Conservation (phyloP, 2,329 filamentous ascomycete species). For the Aspergillus quadrilineatus region DNA sequence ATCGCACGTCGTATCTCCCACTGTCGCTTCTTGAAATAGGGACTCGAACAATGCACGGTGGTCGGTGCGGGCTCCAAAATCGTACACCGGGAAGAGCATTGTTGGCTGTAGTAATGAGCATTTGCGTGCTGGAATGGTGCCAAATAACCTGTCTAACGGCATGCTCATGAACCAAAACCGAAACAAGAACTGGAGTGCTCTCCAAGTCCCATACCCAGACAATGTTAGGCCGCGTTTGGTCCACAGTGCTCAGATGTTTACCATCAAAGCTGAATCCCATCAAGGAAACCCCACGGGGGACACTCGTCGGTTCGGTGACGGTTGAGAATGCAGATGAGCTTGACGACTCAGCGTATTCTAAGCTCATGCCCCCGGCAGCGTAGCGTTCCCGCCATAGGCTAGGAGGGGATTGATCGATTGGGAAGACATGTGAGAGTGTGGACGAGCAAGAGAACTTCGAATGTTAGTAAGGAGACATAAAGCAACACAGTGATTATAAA, state of each 20-base stretch:
- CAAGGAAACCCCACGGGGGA: conserved; percentile 37
- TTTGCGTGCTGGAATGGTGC: conserved; percentile 37
- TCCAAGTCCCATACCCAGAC: conserved; percentile 48
- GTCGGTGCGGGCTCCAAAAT: conserved; percentile 32
- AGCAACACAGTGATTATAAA: neutral
- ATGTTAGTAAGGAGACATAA: conserved; percentile 10
- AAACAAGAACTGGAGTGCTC: conserved; percentile 27
- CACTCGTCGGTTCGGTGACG: conserved; percentile 29
- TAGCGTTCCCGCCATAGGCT: conserved; percentile 38
- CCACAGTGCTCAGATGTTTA: conserved; percentile 38
- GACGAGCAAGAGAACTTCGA: conserved; percentile 34
- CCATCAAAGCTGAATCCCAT: conserved; percentile 43
- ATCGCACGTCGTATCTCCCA: conserved; percentile 37
- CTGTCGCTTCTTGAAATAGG: conserved; percentile 34
- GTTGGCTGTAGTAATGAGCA: conserved; percentile 42
- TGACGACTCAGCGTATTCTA: conserved; percentile 40
- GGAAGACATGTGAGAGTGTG: conserved; percentile 36
- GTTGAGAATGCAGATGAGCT: conserved; percentile 37
- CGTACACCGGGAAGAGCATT: conserved; percentile 33
- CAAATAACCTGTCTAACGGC: conserved; percentile 42
- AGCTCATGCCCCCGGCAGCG: conserved; percentile 27
- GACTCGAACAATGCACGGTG: conserved; percentile 32
- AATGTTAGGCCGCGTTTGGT: conserved; percentile 43
- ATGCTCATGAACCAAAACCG: conserved; percentile 45
- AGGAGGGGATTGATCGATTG: conserved; percentile 30